Evolutionary conservation across 176 grass and related monocot genomes (phyloP).

Genomic region (Coix lacrymajobi): DNA sequence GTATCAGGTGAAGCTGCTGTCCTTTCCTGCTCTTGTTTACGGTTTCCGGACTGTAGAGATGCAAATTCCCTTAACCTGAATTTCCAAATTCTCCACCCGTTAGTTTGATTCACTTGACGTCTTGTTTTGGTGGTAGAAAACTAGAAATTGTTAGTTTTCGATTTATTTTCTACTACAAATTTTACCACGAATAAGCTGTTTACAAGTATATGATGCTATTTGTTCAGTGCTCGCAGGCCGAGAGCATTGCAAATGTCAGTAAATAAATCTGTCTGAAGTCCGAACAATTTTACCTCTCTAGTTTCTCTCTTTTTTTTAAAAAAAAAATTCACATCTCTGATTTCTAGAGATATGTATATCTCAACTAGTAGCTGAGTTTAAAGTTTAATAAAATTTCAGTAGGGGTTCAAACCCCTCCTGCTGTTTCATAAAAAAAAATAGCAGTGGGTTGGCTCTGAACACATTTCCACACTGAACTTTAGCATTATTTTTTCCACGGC

Average conservation of each 20-base stretch:
- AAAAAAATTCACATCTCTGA: too few species aligned
- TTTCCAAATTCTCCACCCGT: background rate
- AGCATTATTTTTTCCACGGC: background rate
- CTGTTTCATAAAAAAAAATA: too few species aligned
- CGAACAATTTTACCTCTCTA: background rate
- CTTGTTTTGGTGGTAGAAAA: conserved; percentile 8
- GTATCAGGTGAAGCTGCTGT: conserved; percentile 58
- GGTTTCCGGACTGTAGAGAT: background rate
- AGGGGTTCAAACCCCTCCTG: too few species aligned
- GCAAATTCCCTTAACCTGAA: background rate
- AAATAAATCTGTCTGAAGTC: background rate
- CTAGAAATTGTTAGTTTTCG: background rate
- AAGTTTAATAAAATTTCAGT: too few species aligned
- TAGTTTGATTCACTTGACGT: conserved; percentile 4
- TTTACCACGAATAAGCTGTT: background rate
- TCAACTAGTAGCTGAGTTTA: background rate
- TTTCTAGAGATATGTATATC: conserved; percentile 16
- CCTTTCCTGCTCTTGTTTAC: background rate
- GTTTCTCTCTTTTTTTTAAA: too few species aligned
- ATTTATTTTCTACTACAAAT: background rate
- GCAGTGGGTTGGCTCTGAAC: background rate
- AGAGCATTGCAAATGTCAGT: background rate
- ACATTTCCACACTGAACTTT: background rate
- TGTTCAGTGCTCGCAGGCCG: background rate
- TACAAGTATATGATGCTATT: background rate